Conservation (phyloP, 2,329 filamentous ascomycete species). For the Aspergillus hiratsukae region DNA sequence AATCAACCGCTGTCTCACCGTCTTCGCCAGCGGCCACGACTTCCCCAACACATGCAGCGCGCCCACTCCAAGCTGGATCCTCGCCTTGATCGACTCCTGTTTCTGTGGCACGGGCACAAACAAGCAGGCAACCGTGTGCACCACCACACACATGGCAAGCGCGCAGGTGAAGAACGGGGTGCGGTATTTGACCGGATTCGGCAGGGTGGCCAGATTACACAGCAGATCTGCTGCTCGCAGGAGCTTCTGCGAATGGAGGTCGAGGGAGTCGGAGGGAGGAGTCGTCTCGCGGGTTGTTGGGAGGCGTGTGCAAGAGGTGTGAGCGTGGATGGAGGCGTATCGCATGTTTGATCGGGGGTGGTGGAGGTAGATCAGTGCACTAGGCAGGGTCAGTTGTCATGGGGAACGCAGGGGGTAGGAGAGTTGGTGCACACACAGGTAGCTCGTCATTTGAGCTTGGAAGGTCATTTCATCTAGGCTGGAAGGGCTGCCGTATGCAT, state of each 20-base stretch:
- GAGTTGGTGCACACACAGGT: conserved; percentile 14
- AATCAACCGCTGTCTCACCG: conserved; percentile 25
- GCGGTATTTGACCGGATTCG: conserved; percentile 57
- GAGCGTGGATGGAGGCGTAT: conserved; percentile 17
- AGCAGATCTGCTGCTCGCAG: conserved; percentile 72
- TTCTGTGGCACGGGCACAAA: conserved; percentile 34
- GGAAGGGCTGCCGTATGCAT: conserved; percentile 60
- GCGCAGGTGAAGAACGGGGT: conserved; percentile 77
- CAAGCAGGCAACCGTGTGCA: conserved; percentile 70
- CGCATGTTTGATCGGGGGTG: conserved; percentile 65
- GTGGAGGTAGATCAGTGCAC: conserved; percentile 62
- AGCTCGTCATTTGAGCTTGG: conserved; percentile 27
- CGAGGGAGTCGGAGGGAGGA: conserved; percentile 4
- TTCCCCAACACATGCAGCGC: conserved; percentile 26
- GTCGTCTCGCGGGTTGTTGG: conserved; percentile 1
- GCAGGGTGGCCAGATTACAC: conserved; percentile 61
- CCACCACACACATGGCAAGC: conserved; percentile 66
- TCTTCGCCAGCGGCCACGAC: conserved; percentile 27
- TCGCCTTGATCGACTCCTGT: conserved; percentile 22
- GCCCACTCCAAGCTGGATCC: conserved; percentile 27
- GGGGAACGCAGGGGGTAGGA: not conserved
- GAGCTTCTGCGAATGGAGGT: conserved; percentile 66
- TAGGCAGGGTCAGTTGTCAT: not conserved
- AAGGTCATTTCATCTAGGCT: conserved; percentile 59
- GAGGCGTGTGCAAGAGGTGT: conserved; percentile 16